Percentiles rank a stretch among this genome's conserved stretches.
These are phyloP conservation scores for Infundibulicybe gibba DNA, from an alignment of 768 basidiomycete species.

Conservation along the genomic window DNA sequence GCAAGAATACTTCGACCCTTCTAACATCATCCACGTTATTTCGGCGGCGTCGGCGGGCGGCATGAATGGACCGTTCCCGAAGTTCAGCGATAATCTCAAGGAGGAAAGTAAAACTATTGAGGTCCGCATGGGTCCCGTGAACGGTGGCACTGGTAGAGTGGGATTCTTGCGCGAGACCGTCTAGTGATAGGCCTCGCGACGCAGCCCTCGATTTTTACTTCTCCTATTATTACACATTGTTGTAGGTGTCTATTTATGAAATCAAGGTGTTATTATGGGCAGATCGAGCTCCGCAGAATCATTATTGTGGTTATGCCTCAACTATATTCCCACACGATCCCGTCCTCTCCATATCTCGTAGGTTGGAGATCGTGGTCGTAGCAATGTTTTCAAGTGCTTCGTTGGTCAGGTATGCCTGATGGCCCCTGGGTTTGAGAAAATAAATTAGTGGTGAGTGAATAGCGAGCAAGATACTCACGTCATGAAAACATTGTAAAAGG, in stretches of 20 bases:
- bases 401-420: constrained; percentile 38
- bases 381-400: constrained; percentile 38
- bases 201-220: no score
- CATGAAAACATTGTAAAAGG: constrained; percentile 44
- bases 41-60: constrained; percentile 15
- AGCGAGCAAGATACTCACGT: constrained; percentile 19
- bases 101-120: constrained; percentile 5
- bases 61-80: constrained; percentile 10
- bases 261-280: no score
- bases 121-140: constrained; percentile 6
- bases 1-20: constrained; percentile 15
- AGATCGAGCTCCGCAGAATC: no score
- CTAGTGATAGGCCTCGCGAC: not conserved
- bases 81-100: constrained; percentile 9
- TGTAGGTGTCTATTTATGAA: no score
- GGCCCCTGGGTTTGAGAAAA: constrained; percentile 23
- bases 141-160: not conserved
- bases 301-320: not conserved
- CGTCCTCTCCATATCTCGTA: constrained; percentile 26
- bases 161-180: not conserved
- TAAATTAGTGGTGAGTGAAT: not conserved
- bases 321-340: constrained; percentile 28
- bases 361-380: constrained; percentile 32
- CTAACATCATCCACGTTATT: constrained; percentile 14
- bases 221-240: no score